Evolutionary conservation across 345 rosid genomes (phyloP).

Genomic region (Hypericum androsaemum): DNA sequence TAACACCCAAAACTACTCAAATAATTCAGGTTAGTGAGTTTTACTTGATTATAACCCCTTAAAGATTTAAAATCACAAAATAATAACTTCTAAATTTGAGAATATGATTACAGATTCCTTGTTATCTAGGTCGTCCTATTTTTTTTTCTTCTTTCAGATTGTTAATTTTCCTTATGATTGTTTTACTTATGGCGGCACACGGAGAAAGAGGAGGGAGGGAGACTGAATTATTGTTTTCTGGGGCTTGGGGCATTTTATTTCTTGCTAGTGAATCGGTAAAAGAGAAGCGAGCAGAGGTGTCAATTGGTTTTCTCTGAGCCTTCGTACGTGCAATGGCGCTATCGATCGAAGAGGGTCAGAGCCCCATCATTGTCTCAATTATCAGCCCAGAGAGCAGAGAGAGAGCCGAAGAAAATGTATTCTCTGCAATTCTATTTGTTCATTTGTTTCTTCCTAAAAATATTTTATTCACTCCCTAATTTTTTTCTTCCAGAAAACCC

Average conservation of each 20-base stretch:
- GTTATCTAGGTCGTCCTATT: background rate
- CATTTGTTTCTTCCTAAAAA: too few relatives aligned
- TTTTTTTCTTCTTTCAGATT: background rate
- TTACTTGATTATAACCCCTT: too few relatives aligned
- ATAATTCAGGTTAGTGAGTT: background rate
- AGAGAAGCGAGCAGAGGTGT: conserved; percentile 13
- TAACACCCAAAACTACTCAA: too few relatives aligned
- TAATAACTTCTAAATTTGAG: too few relatives aligned
- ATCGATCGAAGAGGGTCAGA: conserved; percentile 28
- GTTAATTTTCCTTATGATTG: background rate
- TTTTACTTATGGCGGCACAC: conserved; percentile 31
- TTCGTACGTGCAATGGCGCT: conserved; percentile 22
- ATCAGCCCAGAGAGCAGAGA: conserved; percentile 1
- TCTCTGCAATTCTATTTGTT: too few relatives aligned
- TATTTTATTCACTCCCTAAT: too few relatives aligned
- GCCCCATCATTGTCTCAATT: conserved; percentile 52
- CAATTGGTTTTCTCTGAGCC: conserved; percentile 22
- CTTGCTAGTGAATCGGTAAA: background rate
- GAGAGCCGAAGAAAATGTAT: too few relatives aligned
- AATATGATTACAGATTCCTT: too few relatives aligned
- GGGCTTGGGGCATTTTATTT: too few relatives aligned
- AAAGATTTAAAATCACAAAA: too few relatives aligned
- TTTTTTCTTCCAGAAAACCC: too few relatives aligned
- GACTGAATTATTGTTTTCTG: too few relatives aligned
- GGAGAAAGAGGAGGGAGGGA: conserved; percentile 12